Conservation (phyloP, 306 rosid genomes). For the Trifolium fragiferum region DNA sequence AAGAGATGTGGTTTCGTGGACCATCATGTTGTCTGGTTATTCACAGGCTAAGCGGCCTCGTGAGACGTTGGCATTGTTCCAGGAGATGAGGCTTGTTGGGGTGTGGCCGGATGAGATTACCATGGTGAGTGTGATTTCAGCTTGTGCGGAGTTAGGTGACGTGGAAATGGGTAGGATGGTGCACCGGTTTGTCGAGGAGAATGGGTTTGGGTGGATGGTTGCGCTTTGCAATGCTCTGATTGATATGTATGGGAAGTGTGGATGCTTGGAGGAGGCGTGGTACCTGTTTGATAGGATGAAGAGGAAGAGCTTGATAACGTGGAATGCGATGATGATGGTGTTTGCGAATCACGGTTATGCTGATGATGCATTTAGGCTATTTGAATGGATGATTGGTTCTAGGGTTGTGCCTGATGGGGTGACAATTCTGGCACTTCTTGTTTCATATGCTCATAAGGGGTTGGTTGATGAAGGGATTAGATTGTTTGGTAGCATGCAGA, state of each 20-base stretch:
- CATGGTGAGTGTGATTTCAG: constrained; percentile 63
- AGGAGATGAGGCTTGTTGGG: constrained; percentile 54
- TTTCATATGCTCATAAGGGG: constrained; percentile 64
- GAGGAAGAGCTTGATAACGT: constrained; percentile 59
- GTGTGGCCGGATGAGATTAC: constrained; percentile 66
- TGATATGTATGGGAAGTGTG: constrained; percentile 69
- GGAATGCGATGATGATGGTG: constrained; percentile 64
- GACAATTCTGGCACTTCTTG: constrained; percentile 59
- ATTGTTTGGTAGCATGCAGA: constrained; percentile 59
- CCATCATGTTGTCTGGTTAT: constrained; percentile 61
- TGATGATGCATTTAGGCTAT: constrained; percentile 52
- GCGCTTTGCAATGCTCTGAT: constrained; percentile 62
- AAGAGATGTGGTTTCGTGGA: constrained; percentile 71
- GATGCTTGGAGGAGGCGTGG: constrained; percentile 63
- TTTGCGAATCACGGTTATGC: constrained; percentile 62
- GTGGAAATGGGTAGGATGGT: constrained; percentile 53
- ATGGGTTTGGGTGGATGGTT: constrained; percentile 65
- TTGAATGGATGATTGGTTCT: constrained; percentile 48
- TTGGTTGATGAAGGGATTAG: constrained; percentile 58
- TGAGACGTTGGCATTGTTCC: constrained; percentile 60
- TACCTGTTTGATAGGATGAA: constrained; percentile 50
- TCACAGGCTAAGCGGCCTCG: constrained; percentile 46
- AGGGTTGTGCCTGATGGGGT: constrained; percentile 55
- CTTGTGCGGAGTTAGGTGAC: constrained; percentile 57
- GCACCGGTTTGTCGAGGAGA: constrained; percentile 52